Evolutionary conservation across 768 basidiomycete species (phyloP).

Genomic region (Sutorius australiensis): DNA sequence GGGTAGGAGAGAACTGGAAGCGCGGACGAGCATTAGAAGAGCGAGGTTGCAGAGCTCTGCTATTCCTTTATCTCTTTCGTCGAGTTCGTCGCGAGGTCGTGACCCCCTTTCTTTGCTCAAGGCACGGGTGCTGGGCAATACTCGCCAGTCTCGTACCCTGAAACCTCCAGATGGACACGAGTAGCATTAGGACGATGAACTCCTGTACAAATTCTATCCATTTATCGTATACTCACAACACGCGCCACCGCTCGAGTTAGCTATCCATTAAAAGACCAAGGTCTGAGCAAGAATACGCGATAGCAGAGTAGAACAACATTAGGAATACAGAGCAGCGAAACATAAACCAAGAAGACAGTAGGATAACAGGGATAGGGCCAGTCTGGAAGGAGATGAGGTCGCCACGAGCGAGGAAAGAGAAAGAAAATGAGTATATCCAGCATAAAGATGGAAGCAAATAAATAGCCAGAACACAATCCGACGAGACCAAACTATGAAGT

Average conservation of each 20-base stretch:
- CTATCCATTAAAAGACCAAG: constrained; percentile 31
- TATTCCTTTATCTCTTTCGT: constrained; percentile 21
- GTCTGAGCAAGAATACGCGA: constrained; percentile 43
- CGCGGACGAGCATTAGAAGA: constrained; percentile 45
- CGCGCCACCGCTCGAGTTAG: constrained; percentile 11
- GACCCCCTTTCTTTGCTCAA: constrained; percentile 43
- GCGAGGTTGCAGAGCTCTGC: constrained; percentile 38
- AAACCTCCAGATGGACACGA: constrained; percentile 24
- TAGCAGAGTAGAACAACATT: constrained; percentile 61
- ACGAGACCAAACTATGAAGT: constrained; percentile 28
- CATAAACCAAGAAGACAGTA: constrained; percentile 42
- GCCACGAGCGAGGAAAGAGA: constrained; percentile 13
- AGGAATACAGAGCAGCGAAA: constrained; percentile 48
- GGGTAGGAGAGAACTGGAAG: constrained; percentile 46
- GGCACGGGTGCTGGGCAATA: constrained; percentile 56
- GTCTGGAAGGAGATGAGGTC: constrained; percentile 32
- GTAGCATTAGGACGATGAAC: constrained; percentile 3
- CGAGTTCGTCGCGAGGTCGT: constrained; percentile 19
- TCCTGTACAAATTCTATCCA: neutral
- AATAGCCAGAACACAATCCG: constrained; percentile 36
- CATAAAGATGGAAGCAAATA: constrained; percentile 39
- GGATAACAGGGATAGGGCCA: constrained; percentile 32
- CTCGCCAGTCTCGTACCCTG: constrained; percentile 34
- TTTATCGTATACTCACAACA: constrained; percentile 15
- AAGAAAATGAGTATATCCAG: constrained; percentile 37